Evolutionary conservation across 768 basidiomycete genomes (phyloP), one percentile per base, ranked within the genome.

Genomic region (Suillus luteus): DNA sequence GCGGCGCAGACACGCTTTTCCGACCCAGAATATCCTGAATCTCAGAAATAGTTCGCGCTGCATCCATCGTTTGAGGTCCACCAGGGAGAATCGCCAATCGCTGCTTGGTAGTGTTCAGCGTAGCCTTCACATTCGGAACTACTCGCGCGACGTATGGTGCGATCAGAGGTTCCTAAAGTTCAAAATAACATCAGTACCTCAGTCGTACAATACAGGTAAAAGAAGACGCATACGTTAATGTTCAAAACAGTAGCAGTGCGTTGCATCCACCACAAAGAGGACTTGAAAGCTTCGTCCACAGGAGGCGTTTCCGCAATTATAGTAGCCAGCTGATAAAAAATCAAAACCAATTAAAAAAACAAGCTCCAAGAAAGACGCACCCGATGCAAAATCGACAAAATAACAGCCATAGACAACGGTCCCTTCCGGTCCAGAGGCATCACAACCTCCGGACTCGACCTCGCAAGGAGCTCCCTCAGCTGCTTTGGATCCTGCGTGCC

Each of bases 231-330:
- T 72, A 90, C 90, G 69, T 87, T 88, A 59, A 91, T 87, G 71
- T 89, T 90, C 66, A 94, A 82, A 38, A 88, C 81, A 15, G 83
- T 79, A 8, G 90, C 80, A 43, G 90, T 82, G 62, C 92, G 87
- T 72, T 93, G 91, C 67, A 95, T 78, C 92, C 92, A 95, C 92
- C 93, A 93, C 62, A 94, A 77, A 8, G 89, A 85, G 15, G 84
- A 85, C 77, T 93, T 93, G 83, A 93, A 93, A 6, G 83, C 76
- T 69, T 94, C 93, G 65, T 95, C 92, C 55, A 83, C 81, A 11
- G 92, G 90, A 7, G 90, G 83, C 3, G 85, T 87, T 72, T 93
- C 91, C 48, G 88, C 87, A 52, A 93, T 83, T 64, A 89, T 83
- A 35, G 85, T 82, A 63, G 92, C 86, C 38, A 94, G 82, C 91